Conservation (phyloP, 2,329 filamentous ascomycete species). For the Diplocarpon rosae region DNA sequence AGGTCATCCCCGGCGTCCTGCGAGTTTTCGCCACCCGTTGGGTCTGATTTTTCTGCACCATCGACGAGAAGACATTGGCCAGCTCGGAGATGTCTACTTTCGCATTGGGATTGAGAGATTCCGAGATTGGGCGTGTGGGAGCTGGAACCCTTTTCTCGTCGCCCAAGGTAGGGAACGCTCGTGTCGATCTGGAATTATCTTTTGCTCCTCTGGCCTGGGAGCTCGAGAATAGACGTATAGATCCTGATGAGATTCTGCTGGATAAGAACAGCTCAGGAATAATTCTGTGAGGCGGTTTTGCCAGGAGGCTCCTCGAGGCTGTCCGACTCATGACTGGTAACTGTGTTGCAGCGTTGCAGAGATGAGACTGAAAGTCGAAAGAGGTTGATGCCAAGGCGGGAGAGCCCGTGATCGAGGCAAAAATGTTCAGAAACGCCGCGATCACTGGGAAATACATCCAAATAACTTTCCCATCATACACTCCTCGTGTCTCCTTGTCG, state of each 20-base stretch:
- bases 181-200: not conserved
- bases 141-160: not conserved
- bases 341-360: conserved; percentile 1
- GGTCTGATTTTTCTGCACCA: conserved; percentile 1
- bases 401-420: conserved; percentile 11
- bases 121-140: not conserved
- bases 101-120: conserved; percentile 11
- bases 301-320: conserved; percentile 21
- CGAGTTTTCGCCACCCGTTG: not conserved
- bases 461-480: conserved; percentile 4
- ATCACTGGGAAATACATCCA: conserved; percentile 15
- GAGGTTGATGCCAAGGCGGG: conserved; percentile 22
- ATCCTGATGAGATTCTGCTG: conserved; percentile 10
- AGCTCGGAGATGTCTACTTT: conserved; percentile 4
- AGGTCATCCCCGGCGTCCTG: not conserved
- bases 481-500: conserved; percentile 1
- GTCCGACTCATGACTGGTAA: conserved; percentile 23
- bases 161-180: conserved; percentile 2
- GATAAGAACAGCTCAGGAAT: conserved; percentile 8
- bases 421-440: conserved; percentile 20
- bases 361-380: conserved; percentile 5
- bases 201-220: not conserved
- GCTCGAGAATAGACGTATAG: conserved; percentile 27
- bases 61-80: not conserved
- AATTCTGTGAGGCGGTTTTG: conserved; percentile 17